These are phyloP conservation scores for Fusarium chlamydosporum DNA, from an alignment of 2,329 filamentous ascomycete species.

Conservation along the genomic window DNA sequence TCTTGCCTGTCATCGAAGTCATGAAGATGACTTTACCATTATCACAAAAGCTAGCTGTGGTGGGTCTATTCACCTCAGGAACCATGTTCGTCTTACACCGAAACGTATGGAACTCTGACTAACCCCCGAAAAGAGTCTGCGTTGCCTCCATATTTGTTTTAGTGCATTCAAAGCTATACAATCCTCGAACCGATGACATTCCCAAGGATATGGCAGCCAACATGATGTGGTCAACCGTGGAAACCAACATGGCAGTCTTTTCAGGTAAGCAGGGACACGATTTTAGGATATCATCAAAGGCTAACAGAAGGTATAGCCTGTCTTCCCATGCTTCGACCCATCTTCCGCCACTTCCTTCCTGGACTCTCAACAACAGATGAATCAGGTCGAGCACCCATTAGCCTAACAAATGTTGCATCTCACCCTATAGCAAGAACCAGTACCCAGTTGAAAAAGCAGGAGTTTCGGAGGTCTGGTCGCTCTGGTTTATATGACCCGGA, in stretches of 20 bases:
- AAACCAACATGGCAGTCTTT: slow-evolving; percentile 45
- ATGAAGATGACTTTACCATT: slow-evolving; percentile 27
- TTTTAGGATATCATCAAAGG: rapidly evolving
- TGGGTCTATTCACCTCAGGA: slow-evolving; percentile 28
- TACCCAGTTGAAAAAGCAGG: background rate
- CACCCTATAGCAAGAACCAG: background rate
- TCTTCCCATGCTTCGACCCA: slow-evolving; percentile 30
- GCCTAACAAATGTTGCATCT: background rate
- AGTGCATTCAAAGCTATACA: slow-evolving; percentile 28
- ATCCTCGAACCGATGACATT: slow-evolving; percentile 30
- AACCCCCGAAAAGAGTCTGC: slow-evolving; percentile 11
- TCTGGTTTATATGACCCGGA: slow-evolving; percentile 8
- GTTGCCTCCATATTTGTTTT: slow-evolving; percentile 38
- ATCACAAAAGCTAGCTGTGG: slow-evolving; percentile 28
- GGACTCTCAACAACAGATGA: background rate
- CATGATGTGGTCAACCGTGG: slow-evolving; percentile 40
- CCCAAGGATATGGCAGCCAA: slow-evolving; percentile 32
- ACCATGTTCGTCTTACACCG: background rate
- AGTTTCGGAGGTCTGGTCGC: slow-evolving; percentile 13
- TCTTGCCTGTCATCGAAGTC: slow-evolving; percentile 30
- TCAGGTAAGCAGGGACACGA: slow-evolving; percentile 7
- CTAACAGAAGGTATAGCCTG: slow-evolving; percentile 5
- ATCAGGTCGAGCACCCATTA: slow-evolving; percentile 4
- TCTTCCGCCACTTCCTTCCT: slow-evolving; percentile 22
- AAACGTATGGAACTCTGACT: rapidly evolving